Percentiles rank a stretch among this genome's conserved stretches.
phyloP scores from a whole-genome alignment of 345 rosid species.

The Anastatica hierochuntica region DNA sequence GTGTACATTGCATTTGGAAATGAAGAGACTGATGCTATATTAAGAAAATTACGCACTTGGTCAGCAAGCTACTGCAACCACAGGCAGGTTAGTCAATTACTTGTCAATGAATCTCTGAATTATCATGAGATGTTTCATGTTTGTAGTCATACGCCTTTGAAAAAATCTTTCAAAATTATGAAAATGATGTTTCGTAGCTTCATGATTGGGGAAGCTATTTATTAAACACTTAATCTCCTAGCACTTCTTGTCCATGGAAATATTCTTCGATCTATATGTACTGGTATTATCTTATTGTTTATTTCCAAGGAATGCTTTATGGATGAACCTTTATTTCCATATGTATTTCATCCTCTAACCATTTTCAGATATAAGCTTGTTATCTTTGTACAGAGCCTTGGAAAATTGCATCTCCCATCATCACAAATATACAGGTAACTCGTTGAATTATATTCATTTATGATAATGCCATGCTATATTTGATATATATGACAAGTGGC shows the following conservation, averaged over 20 bases:
- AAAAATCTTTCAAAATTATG: not conserved
- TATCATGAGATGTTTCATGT: not conserved
- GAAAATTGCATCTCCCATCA: constrained; percentile 65
- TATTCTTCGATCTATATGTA: no score
- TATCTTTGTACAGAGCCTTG: constrained; percentile 70
- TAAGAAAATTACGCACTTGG: constrained; percentile 78
- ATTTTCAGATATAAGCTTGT: constrained; percentile 78
- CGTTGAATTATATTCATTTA: not conserved
- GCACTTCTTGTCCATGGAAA: not conserved
- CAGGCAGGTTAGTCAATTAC: constrained; percentile 74
- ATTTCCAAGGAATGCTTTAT: not conserved
- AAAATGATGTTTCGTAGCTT: not conserved
- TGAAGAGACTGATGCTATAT: constrained; percentile 60
- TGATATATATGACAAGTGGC: not conserved
- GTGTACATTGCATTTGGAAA: constrained; percentile 92
- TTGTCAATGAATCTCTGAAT: not conserved
- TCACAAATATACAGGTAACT: constrained; percentile 90
- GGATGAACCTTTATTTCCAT: not conserved
- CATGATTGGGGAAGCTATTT: constrained; percentile 3
- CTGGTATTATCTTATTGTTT: no score
- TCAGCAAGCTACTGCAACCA: constrained; percentile 92
- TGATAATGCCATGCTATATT: not conserved
- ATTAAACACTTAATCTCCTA: not conserved
- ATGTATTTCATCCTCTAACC: constrained; percentile 9
- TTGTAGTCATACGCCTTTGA: not conserved